Evolutionary conservation across 2,329 filamentous ascomycete species (phyloP).

Genomic region (Microcyclospora tardicrescens): DNA sequence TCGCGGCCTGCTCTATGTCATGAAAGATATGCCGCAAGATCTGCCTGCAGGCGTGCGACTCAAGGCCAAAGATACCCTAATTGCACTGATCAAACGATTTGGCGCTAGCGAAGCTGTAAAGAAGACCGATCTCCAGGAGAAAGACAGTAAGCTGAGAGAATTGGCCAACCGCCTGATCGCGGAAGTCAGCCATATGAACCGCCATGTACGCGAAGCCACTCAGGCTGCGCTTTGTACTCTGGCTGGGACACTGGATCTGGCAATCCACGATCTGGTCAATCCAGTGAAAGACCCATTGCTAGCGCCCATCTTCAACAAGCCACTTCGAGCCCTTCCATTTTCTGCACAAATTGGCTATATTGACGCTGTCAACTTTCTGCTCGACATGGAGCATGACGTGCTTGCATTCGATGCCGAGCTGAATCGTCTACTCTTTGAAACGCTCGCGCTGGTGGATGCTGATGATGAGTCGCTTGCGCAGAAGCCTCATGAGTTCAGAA

Average conservation of each 20-base stretch:
- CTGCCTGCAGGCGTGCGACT: constrained; percentile 78
- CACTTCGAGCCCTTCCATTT: constrained; percentile 82
- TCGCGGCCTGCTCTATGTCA: constrained; percentile 84
- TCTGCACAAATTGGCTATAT: constrained; percentile 95
- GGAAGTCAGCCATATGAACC: constrained; percentile 91
- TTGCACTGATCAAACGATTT: constrained; percentile 58
- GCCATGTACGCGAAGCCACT: constrained; percentile 78
- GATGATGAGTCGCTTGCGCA: constrained; percentile 83
- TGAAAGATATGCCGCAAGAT: constrained; percentile 95
- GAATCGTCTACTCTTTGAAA: constrained; percentile 83
- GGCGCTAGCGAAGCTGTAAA: constrained; percentile 61
- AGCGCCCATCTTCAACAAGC: constrained; percentile 90
- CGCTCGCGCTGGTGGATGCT: constrained; percentile 82
- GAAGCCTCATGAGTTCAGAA: constrained; percentile 89
- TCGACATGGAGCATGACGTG: constrained; percentile 78
- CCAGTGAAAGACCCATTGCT: constrained; percentile 83
- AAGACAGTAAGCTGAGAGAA: constrained; percentile 54
- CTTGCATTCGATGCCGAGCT: constrained; percentile 85
- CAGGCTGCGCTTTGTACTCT: constrained; percentile 70
- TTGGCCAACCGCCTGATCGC: constrained; percentile 76
- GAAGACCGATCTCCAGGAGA: constrained; percentile 63
- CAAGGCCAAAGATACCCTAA: constrained; percentile 67
- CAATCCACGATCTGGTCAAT: constrained; percentile 77
- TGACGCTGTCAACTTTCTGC: constrained; percentile 90
- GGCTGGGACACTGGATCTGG: constrained; percentile 60